Evolutionary conservation across 192 early-diverging fungal species (phyloP), one percentile per base, ranked within the genome.

Genomic region (Coemansia javaensis): DNA sequence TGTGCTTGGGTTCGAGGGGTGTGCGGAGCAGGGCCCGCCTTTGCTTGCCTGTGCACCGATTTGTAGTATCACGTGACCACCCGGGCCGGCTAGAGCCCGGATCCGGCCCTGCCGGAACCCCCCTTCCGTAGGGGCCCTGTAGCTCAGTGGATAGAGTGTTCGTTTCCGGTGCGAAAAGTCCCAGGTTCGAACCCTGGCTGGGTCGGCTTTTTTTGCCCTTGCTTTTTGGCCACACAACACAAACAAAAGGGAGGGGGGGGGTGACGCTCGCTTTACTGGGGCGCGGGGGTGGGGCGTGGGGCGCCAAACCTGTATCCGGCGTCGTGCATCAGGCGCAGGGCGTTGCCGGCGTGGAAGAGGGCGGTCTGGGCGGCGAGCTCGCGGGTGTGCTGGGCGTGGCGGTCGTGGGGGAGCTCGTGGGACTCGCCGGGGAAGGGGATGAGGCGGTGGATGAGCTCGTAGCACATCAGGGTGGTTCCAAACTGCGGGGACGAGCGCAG

Each of bases 401-500:
- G 53, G 6, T 61, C 53, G 10, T 37, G 37, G 13, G 68, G 51
- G 9, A 47, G 22, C 8, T 47, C 41, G 44, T 73, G 69, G 2
- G 50, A 41, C 10, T 66, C 71, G 36, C 76, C 76, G 3, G 77
- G 77, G 64, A 75, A 75, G 5, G 77, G 77, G 9, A 90, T 52
- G 27, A 67, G 37, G 36, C 79, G 78, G 59, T 96, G 90, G 27
- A 96, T 75, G 5, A 93, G 54, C 75, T 98, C 95, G 59, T 93
- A 98, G 25, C 82, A 82, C 64, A 90, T 92, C 27, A 98, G 77
- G 0, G 95, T 98, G n/a, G 89, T 86, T 63, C 93, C 95, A 66
- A 95, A 95, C 73, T 98, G 95, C 14, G 95, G 95, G n/a, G 91
- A 92, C 1, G 87, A 90, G 20, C 95, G 79, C 37, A 95, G 59